These are phyloP conservation scores for Plasmodium relictum DNA, from an alignment of 169 alveolate genomes.

Conservation along the genomic window DNA sequence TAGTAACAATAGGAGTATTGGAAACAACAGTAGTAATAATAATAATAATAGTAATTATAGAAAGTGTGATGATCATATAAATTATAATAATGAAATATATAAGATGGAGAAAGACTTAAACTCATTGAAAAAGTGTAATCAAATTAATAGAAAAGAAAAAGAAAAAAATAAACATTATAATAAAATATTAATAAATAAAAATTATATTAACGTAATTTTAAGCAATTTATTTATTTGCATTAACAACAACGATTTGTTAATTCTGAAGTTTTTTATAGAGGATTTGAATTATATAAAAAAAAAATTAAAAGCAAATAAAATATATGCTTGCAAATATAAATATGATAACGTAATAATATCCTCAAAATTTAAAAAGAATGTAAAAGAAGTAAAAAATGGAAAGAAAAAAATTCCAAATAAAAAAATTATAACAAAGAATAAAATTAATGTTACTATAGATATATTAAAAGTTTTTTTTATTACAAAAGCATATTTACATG, in stretches of 20 bases:
- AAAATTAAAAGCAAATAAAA: conserved; percentile 5
- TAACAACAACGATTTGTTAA: conserved; percentile 48
- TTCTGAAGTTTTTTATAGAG: conserved; percentile 7
- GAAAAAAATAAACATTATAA: neutral
- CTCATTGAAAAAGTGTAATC: neutral
- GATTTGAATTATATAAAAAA: neutral
- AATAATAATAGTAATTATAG: neutral
- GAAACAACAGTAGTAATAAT: too few relatives aligned
- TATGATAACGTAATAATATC: conserved; percentile 36
- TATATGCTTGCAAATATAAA: conserved; percentile 32
- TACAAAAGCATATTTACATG: conserved; percentile 33
- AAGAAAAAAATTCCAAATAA: neutral
- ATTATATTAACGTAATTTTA: conserved; percentile 16
- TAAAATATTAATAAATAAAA: neutral
- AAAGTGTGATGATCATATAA: neutral
- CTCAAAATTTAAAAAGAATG: conserved; percentile 33
- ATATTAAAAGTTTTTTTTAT: conserved; percentile 25
- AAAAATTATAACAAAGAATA: conserved; percentile 11
- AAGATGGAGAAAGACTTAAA: neutral
- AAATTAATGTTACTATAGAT: conserved; percentile 14
- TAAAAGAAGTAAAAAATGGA: neutral
- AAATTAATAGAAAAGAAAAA: neutral
- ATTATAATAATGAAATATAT: neutral
- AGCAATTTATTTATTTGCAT: conserved; percentile 9
- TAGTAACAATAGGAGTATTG: neutral